These are phyloP conservation scores for Myriosclerotinia scirpicola DNA, from an alignment of 2,329 filamentous ascomycete genomes.

Conservation along the genomic window DNA sequence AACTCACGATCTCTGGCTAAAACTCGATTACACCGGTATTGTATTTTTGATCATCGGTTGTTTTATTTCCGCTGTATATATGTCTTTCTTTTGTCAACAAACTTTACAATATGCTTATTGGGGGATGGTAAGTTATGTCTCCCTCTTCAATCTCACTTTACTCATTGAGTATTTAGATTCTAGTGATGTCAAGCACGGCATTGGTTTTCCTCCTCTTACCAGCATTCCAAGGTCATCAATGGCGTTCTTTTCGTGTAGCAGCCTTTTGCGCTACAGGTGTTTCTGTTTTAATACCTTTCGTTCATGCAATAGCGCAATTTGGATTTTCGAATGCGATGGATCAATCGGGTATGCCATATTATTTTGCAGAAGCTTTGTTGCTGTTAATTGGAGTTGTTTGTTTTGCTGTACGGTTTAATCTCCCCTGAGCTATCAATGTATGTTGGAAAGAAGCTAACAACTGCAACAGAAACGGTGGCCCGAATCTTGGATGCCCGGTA, in stretches of 20 bases:
- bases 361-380: slow-evolving; percentile 27
- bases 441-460: background rate
- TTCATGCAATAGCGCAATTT: slow-evolving; percentile 29
- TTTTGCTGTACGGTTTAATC: slow-evolving; percentile 23
- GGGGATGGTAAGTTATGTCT: slow-evolving; percentile 39
- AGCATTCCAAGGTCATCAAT: slow-evolving; percentile 31
- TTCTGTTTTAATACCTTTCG: slow-evolving; percentile 31
- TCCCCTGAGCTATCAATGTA: background rate
- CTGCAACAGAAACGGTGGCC: slow-evolving; percentile 28
- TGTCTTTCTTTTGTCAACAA: slow-evolving; percentile 45
- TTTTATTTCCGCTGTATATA: slow-evolving; percentile 45
- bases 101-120: slow-evolving; percentile 41
- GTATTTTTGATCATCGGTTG: slow-evolving; percentile 43
- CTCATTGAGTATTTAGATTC: slow-evolving; percentile 39
- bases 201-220: slow-evolving; percentile 39
- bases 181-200: slow-evolving; percentile 40
- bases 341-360: slow-evolving; percentile 31
- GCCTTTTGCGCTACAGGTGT: slow-evolving; percentile 32
- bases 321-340: slow-evolving; percentile 25
- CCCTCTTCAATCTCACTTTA: background rate
- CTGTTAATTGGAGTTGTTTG: slow-evolving; percentile 25
- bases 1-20: slow-evolving; percentile 43
- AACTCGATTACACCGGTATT: slow-evolving; percentile 45
- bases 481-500: slow-evolving; percentile 29
- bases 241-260: slow-evolving; percentile 29